These are phyloP conservation scores for Talaromyces wortmannii DNA, from an alignment of 495 filamentous ascomycete species.

Conservation along the genomic window DNA sequence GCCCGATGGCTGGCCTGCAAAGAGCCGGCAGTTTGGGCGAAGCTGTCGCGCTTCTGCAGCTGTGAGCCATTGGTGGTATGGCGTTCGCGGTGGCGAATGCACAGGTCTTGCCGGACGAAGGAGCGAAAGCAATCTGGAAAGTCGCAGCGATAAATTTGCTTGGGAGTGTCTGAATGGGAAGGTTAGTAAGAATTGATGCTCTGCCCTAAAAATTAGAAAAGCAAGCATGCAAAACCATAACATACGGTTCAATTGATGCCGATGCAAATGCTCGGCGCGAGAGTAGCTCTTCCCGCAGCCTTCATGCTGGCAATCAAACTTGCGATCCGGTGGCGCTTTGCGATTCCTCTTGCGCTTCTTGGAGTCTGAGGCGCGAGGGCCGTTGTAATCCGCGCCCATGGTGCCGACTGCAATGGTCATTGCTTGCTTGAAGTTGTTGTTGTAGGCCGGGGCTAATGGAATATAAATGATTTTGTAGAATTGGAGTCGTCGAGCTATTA, in stretches of 20 bases:
- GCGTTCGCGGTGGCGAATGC: slow-evolving; percentile 86
- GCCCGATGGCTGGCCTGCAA: background rate
- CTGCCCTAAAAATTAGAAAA: background rate
- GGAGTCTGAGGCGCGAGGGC: slow-evolving; percentile 3
- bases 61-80: slow-evolving; percentile 96
- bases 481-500: background rate
- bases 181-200: background rate
- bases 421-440: background rate
- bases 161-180: slow-evolving; percentile 57
- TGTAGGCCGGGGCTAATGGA: background rate
- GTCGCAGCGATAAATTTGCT: slow-evolving; percentile 93
- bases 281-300: slow-evolving; percentile 96
- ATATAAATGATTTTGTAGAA: background rate
- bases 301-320: slow-evolving; percentile 85
- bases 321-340: slow-evolving; percentile 80
- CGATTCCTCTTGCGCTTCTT: slow-evolving; percentile 77
- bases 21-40: slow-evolving; percentile 16
- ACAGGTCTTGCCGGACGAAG: slow-evolving; percentile 93
- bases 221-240: slow-evolving; percentile 1
- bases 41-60: slow-evolving; percentile 77
- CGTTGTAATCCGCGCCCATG: background rate
- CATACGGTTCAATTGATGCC: slow-evolving; percentile 93
- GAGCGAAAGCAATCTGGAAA: slow-evolving; percentile 84
- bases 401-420: background rate
- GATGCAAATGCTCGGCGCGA: slow-evolving; percentile 91